Percentiles rank a stretch among this genome's conserved stretches.
Evolutionary conservation across 2,329 filamentous ascomycete genomes (phyloP).

Genomic region (Phialophora chinensis): DNA sequence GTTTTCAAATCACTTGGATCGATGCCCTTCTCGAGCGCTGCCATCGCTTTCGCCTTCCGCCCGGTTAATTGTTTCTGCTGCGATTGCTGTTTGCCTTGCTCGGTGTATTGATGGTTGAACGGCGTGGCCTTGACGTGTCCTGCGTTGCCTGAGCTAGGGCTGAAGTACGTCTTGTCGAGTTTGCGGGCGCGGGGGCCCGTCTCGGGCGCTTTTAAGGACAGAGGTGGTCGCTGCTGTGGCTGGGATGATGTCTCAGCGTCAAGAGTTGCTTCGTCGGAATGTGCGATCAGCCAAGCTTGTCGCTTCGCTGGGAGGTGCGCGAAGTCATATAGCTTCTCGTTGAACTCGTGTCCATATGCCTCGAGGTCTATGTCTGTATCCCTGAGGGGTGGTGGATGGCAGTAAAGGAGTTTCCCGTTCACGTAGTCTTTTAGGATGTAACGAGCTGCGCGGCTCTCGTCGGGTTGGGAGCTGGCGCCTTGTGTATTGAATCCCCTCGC

Average conservation of each 20-base stretch:
- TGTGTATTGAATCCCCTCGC: constrained; percentile 90
- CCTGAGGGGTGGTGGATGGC: constrained; percentile 76
- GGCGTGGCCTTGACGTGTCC: constrained; percentile 73
- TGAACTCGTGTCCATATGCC: constrained; percentile 69
- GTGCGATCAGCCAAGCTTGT: constrained; percentile 64
- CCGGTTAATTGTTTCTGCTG: constrained; percentile 78
- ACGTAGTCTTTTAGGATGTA: constrained; percentile 97
- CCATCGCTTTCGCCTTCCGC: constrained; percentile 77
- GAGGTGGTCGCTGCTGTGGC: constrained; percentile 9
- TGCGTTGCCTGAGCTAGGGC: constrained; percentile 58
- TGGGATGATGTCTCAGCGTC: constrained; percentile 46
- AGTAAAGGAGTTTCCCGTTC: constrained; percentile 91
- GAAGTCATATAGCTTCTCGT: constrained; percentile 84
- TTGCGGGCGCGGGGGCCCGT: constrained; percentile 73
- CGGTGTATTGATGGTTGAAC: constrained; percentile 87
- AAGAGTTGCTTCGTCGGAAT: constrained; percentile 52
- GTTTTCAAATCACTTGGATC: constrained; percentile 76
- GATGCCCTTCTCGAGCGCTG: constrained; percentile 82
- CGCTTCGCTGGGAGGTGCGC: constrained; percentile 82
- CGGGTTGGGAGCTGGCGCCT: constrained; percentile 76
- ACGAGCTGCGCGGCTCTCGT: constrained; percentile 88
- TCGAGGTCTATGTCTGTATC: constrained; percentile 65
- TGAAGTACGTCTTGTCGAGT: constrained; percentile 91
- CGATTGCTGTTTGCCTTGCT: constrained; percentile 74
- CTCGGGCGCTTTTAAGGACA: constrained; percentile 15